Percentiles rank a stretch among this genome's conserved stretches.
Evolutionary conservation across 805 yeast species (phyloP).

Genomic region (Zygotorulaspora chibaensis): DNA sequence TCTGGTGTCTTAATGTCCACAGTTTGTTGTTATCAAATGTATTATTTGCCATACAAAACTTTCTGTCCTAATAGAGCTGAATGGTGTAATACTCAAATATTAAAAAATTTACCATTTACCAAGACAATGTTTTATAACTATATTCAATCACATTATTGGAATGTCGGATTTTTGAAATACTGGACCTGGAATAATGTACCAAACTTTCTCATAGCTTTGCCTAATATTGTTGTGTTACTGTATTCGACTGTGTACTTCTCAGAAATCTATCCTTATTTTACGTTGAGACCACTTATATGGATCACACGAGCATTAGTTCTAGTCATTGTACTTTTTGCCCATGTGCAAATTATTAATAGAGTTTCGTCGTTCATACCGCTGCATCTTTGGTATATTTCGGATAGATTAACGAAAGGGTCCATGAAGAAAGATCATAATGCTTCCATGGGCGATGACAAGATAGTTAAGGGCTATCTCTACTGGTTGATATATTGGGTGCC

Average conservation of each 20-base stretch:
- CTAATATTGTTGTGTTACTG: slow-evolving; percentile 50
- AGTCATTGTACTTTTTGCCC: slow-evolving; percentile 60
- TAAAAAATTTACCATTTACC: slow-evolving; percentile 35
- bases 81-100: slow-evolving; percentile 61
- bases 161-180: slow-evolving; percentile 71
- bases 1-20: slow-evolving; percentile 55
- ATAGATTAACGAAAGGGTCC: slow-evolving; percentile 27
- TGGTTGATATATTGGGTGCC: slow-evolving; percentile 61
- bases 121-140: slow-evolving; percentile 50
- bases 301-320: slow-evolving; percentile 44
- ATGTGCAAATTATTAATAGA: slow-evolving; percentile 82
- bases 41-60: slow-evolving; percentile 47
- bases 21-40: slow-evolving; percentile 42
- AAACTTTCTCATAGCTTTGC: slow-evolving; percentile 71
- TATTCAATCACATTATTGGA: slow-evolving; percentile 83
- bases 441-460: slow-evolving; percentile 17
- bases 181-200: slow-evolving; percentile 83
- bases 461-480: slow-evolving; percentile 38
- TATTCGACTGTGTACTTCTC: slow-evolving; percentile 40
- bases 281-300: slow-evolving; percentile 39
- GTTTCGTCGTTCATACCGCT: slow-evolving; percentile 74
- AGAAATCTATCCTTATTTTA: slow-evolving; percentile 35
- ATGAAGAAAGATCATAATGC: slow-evolving; percentile 14
- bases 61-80: slow-evolving; percentile 71
- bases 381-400: slow-evolving; percentile 65